These are phyloP conservation scores for Sonneratia alba DNA, from an alignment of 345 rosid genomes.

Conservation along the genomic window DNA sequence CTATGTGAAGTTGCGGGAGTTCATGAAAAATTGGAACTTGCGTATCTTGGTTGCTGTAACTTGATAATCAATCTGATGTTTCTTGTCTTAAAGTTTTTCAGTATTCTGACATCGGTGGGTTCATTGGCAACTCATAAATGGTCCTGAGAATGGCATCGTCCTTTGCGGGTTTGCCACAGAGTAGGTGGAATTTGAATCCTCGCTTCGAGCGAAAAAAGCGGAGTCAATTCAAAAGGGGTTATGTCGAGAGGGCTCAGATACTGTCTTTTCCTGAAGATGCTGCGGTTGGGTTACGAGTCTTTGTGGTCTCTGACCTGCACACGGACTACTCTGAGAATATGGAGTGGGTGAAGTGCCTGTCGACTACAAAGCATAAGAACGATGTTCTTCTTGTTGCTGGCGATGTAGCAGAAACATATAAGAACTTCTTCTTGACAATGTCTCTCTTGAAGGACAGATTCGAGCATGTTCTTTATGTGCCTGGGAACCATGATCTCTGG, in stretches of 20 bases:
- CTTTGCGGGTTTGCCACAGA: conserved; percentile 20
- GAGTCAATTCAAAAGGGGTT: conserved; percentile 11
- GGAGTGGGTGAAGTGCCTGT: conserved; percentile 45
- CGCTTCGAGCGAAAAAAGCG: conserved; percentile 1
- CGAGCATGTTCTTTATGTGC: conserved; percentile 40
- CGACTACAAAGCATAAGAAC: conserved; percentile 20
- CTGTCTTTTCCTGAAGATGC: conserved; percentile 13
- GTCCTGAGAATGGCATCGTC: conserved; percentile 14
- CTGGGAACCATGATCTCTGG: conserved; percentile 67
- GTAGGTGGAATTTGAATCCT: neutral
- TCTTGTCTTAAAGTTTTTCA: neutral
- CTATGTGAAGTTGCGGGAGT: neutral
- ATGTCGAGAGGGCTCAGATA: conserved; percentile 24
- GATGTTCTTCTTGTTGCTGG: conserved; percentile 56
- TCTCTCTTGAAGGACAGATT: conserved; percentile 49
- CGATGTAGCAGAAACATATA: conserved; percentile 50
- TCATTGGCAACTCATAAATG: neutral
- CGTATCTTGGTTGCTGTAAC: neutral
- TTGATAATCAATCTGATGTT: neutral
- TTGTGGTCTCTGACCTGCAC: conserved; percentile 50
- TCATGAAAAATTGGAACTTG: neutral
- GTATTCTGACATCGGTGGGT: neutral
- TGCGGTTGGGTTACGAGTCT: conserved; percentile 28
- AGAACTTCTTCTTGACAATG: conserved; percentile 41
- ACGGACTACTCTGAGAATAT: conserved; percentile 54